Conservation (phyloP, 139 green algal species). For the Chlorella sp. region DNA sequence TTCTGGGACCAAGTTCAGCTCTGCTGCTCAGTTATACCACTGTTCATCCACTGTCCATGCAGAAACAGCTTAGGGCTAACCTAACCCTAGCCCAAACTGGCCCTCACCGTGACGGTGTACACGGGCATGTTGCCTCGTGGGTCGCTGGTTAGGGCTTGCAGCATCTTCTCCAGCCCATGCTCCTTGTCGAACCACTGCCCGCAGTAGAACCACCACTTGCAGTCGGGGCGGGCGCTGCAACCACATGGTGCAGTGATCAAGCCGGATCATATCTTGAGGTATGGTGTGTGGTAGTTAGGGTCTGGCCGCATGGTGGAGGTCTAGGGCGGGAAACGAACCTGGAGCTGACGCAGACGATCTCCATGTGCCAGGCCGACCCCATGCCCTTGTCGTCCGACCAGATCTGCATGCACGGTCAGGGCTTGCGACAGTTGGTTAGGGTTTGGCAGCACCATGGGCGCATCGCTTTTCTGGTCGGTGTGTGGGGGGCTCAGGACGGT, state of each 20-base stretch:
- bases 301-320: not conserved
- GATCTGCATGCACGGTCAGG: no score
- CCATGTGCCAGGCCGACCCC: constrained; percentile 45
- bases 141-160: constrained; percentile 26
- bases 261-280: no score
- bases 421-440: no score
- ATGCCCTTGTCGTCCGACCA: constrained; percentile 36
- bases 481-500: no score
- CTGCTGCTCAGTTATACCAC: no score
- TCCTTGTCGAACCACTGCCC: constrained; percentile 39
- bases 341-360: constrained; percentile 38
- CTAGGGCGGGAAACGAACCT: not conserved
- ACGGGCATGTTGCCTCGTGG: constrained; percentile 20
- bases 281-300: not conserved
- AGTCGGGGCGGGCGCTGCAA: constrained; percentile 2
- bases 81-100: no score
- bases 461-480: no score
- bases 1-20: no score
- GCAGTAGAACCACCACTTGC: constrained; percentile 40
- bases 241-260: no score
- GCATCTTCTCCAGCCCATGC: constrained; percentile 38
- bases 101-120: constrained; percentile 33
- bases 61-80: no score
- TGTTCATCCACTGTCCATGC: no score
- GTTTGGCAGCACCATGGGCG: no score